Base-by-base conservation (phyloP, 2,329 filamentous ascomycete genomes). In the Cordyceps pruinosa region DNA sequence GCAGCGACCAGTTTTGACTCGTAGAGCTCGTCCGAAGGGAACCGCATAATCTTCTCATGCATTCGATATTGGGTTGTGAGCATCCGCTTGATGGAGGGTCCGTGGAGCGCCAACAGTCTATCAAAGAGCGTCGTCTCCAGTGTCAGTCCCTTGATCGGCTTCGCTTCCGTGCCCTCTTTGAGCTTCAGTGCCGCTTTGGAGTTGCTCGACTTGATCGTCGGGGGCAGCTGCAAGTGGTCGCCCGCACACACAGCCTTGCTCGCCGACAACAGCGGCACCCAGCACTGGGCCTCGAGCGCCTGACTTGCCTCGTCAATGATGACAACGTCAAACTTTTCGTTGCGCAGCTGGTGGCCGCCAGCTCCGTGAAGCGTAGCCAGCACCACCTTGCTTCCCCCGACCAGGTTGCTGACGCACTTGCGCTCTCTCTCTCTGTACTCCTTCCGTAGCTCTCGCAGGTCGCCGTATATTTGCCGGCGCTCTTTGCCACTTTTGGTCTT, bases 31-130 rank as follows among this genome's bases (percentile, higher is more conserved):
- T 89, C 82, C 0, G 93, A 97, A 0, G 94, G 93, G 66, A 97
- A 99, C 7, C 84, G 81, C 92, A 97, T 97, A 65, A 99, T 97
- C 55, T 79, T 85, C 67, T 96, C 88, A 69, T 99, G 91, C 94
- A 99, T 99, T 37, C 94, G 90, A 71, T 99, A 99, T 73, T 99
- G 94, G 5, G 88, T 96, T 4, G 90, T 97, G 25, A 99, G 82
- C 89, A 97, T 96, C 52, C 89, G 81, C 75, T 97, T 97, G 74
- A 99, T 91, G 5, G 77, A 77, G 1, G 85, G 74, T 1, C 94
- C 94, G 68, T 99, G 89, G 17, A 97, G 76, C 5, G 81, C 79
- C 45, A 99, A 78, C 42, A 99, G 78, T 28, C 94, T 83, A 70
- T 97, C 93, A 70, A 99, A 99, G 30, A 99, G 78, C 0, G 94